A percentile compares a stretch with the other conserved stretches of the same genome.
phyloP scores from a whole-genome alignment of 305 asterid species.

The Ajuga reptans region DNA sequence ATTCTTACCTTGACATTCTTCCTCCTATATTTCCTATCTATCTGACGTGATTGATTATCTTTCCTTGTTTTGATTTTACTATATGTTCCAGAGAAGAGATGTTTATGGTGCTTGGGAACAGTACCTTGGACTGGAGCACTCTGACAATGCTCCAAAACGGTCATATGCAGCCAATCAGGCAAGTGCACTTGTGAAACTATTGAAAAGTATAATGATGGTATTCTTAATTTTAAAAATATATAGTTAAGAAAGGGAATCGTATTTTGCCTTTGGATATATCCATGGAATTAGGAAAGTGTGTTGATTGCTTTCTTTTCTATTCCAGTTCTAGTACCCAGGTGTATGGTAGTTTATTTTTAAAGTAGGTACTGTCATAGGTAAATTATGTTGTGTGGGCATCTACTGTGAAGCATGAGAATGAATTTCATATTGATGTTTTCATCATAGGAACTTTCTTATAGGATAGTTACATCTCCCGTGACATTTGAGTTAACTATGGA shows the following conservation, averaged over 20 bases:
- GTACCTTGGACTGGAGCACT: conserved; percentile 50
- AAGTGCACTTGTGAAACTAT: conserved; percentile 5
- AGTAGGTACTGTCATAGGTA: background rate
- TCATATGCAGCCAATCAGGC: conserved; percentile 48
- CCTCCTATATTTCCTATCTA: background rate
- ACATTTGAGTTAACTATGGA: background rate
- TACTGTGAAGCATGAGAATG: background rate
- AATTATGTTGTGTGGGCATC: background rate
- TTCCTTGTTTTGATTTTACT: background rate
- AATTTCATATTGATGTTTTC: background rate
- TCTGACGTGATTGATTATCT: background rate
- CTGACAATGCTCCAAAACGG: conserved; percentile 50
- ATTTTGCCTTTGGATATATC: background rate
- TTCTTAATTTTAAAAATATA: background rate
- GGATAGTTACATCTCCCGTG: background rate
- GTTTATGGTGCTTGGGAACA: conserved; percentile 56
- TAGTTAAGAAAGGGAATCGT: background rate
- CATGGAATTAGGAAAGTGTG: background rate
- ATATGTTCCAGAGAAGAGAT: conserved; percentile 43
- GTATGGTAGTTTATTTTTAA: background rate
- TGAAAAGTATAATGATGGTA: background rate
- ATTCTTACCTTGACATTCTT: background rate
- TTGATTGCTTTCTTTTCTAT: background rate
- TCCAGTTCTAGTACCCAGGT: background rate
- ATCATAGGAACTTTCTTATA: background rate